Evolutionary conservation across 2,329 filamentous ascomycete genomes (phyloP), one percentile per base, ranked within the genome.

Genomic region (Calonectria montana): DNA sequence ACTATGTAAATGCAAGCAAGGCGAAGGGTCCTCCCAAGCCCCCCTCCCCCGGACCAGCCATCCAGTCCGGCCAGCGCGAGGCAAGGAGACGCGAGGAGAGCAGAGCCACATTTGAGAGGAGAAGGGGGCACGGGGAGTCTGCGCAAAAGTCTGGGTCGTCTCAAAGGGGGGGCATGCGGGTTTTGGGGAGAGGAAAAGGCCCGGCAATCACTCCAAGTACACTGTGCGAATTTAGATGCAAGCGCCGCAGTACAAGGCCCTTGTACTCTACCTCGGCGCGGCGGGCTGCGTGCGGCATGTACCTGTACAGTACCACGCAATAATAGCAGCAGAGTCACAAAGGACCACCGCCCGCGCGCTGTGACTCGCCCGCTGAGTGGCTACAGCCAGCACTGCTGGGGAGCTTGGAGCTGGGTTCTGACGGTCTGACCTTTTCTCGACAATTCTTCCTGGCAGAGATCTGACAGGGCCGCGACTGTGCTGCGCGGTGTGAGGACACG

Each of bases 251-350:
- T 84, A 83, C 83, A 82, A 77, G 74, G 55, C 65, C 67, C 62
- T 80, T 80, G 82, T 81, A 83, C 81, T 82, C 78, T 83, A 82
- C 80, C 72, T 84, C 75, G 77, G 78, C 74, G 79, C 76, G 79
- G 77, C 76, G 78, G 77, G 75, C 77, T 78, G 77, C 75, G 76
- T 74, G 73, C 65, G 67, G 59, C 74, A 76, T 77, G 83, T 84
- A 83, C 79, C 81, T 78, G 74, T 83, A 85, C 83, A 84, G 83
- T 84, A 84, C 82, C 81, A 70, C 77, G 72, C 75, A 79, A 76
- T 74, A 76, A 75, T 77, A 78, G 75, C 69, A 78, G 72, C 75
- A 76, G 74, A 72, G 75, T 71, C 70, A 74, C 72, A 35, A 41
- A 76, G 73, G 72, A 73, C 72, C 67, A 72, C 74, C 25, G 50